phyloP scores from a whole-genome alignment of 176 grass and related monocot species.

The Lolium perenne region DNA sequence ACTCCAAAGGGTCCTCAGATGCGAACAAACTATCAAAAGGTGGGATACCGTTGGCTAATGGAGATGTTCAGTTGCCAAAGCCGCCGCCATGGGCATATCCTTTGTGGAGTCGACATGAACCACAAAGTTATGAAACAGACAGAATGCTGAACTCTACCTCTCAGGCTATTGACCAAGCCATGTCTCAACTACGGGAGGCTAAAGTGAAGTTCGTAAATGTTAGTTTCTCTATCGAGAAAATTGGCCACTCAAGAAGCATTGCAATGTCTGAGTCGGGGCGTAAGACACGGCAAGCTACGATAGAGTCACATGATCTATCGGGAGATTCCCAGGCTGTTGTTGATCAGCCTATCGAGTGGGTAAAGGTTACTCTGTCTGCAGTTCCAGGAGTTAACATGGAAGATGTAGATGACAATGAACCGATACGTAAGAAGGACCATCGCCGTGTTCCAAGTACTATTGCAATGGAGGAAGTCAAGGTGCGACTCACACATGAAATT shows the following conservation, averaged over 20 bases:
- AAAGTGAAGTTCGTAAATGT: conserved; percentile 96
- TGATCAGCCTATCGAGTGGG: conserved; percentile 74
- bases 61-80: conserved; percentile 91
- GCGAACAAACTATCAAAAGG: conserved; percentile 82
- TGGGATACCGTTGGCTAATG: conserved; percentile 97
- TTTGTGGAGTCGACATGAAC: conserved; percentile 79
- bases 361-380: conserved; percentile 81
- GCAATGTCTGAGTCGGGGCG: conserved; percentile 50
- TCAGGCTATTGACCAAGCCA: conserved; percentile 95
- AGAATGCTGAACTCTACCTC: conserved; percentile 87
- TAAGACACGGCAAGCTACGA: conserved; percentile 39
- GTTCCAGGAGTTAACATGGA: conserved; percentile 95
- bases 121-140: conserved; percentile 83
- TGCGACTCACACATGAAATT: conserved; percentile 37
- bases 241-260: conserved; percentile 68
- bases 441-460: conserved; percentile 94
- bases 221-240: conserved; percentile 88
- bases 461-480: conserved; percentile 99
- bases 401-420: conserved; percentile 84
- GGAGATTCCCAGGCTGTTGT: conserved; percentile 38
- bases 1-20: conserved; percentile 71
- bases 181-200: conserved; percentile 92
- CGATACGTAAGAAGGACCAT: conserved; percentile 81
- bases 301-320: conserved; percentile 38
- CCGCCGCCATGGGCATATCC: conserved; percentile 99